Evolutionary conservation across 106 monocot genomes (phyloP).

Genomic region (Vanilla planifolia): DNA sequence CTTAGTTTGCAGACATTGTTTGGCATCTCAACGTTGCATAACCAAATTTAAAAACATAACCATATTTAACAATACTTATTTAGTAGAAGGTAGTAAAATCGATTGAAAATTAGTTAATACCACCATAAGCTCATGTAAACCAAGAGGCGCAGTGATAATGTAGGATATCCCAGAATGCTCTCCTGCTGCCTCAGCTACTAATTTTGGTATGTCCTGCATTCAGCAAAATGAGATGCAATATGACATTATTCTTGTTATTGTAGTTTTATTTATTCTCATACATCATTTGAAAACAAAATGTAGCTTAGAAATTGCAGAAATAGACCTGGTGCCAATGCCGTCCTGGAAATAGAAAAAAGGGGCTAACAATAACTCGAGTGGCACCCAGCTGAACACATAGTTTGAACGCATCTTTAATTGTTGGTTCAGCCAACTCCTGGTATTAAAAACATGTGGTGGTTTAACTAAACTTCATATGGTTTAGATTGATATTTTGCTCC

Average conservation of each 20-base stretch:
- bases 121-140: conserved; percentile 89
- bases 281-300: not conserved
- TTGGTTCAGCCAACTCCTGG: conserved; percentile 84
- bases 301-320: not conserved
- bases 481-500: not conserved
- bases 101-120: conserved; percentile 25
- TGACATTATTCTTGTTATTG: not conserved
- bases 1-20: too few species aligned
- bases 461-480: not conserved
- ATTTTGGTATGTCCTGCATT: conserved; percentile 71
- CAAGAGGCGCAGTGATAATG: conserved; percentile 81
- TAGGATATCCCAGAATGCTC: conserved; percentile 71
- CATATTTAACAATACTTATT: not conserved
- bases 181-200: conserved; percentile 74
- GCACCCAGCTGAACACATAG: conserved; percentile 71
- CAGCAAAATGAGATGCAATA: conserved; percentile 1
- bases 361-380: conserved; percentile 75
- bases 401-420: conserved; percentile 80
- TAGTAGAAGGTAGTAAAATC: not conserved
- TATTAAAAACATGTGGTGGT: not conserved
- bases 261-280: not conserved
- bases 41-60: not conserved
- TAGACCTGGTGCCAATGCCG: conserved; percentile 79
- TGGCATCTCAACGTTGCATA: too few species aligned
- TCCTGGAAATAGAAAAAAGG: conserved; percentile 95